Evolutionary conservation across 371 early-diverging fungal genomes (phyloP), one percentile per base, ranked within the genome.

Genomic region (Lichtheimia ornata): DNA sequence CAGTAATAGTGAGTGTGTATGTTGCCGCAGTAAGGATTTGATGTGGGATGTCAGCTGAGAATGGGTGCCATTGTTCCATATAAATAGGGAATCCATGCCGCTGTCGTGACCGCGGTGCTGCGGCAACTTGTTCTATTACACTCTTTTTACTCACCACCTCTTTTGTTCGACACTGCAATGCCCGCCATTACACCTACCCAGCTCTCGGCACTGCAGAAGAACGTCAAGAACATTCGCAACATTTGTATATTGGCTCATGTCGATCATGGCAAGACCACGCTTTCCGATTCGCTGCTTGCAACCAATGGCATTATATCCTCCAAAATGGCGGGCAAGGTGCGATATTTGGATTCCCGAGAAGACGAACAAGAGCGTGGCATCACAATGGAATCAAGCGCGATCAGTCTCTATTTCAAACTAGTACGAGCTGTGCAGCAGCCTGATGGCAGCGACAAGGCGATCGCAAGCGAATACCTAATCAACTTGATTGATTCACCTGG

Each of bases 401-500:
- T 99, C 58, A 93, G 93, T 35, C 82, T 99, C 5, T 93, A 91
- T 66, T 95, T 96, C 73, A 84, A 91, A 57, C 76, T 94, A 40
- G 71, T 90, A 27, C 65, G 72, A 18, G 65, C 81, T 5, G 53
- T 62, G 0, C 44, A 25, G 50, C 18, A 47, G 11, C 18, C 18
- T 47, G 67, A 62, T 44, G 61, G 58, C 35, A 54, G 30, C 60
- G 51, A 63, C 64, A 69, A 66, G 57, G 44, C 52, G 25, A 62
- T 63, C 7, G 63, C 78, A 43, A 81, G 76, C 30, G 96, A 96
- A 65, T 97, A 92, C 67, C 70, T 97, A 50, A 87, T 98, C 74
- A 97, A 98, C 73, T 74, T 99, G 54, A 98, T 99, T 60, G 99
- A 99, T 76, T 98, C 99, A 6, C 99, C 99, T 7, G 99, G 99